Base-by-base conservation (phyloP, 352 stramenopile species). In the Phytopythium montanum region DNA sequence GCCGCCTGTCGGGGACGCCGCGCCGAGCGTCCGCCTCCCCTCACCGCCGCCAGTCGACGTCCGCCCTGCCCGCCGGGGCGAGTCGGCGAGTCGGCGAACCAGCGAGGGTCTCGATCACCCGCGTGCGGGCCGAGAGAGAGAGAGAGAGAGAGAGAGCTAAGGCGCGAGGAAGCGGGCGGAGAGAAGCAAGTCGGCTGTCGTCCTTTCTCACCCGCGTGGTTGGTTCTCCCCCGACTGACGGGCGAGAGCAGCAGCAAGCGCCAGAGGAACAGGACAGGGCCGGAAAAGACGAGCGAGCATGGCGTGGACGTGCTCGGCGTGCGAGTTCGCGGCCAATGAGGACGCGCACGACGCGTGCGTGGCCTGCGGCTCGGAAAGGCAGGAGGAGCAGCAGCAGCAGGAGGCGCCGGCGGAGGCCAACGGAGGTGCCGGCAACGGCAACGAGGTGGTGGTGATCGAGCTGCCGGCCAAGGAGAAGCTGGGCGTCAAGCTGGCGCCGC, bases 391-490 rank as follows among this genome's bases (percentile, higher is more conserved):
- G 33, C 49, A 65, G 45, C 19, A 65, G 34, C 56, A 18, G 31
- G 53, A n/a, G n/a, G n/a, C n/a, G n/a, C n/a, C 50, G 10, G 56
- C 66, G 38, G 13, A 38, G 18, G 2, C 36, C 18, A 53, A 54
- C 36, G 56, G 50, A 23, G 41, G 39, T 19, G 50, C 38, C 23
- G 42, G 55, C 7, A 52, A 31, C 18, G 60, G 36, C 26, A 36
- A 34, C n/a, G 51, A 56, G 18, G 80, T 91, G 3, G 69, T 94
- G 13, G 77, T 92, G 21, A 92, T 94, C 44, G 85, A 92, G 56
- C 64, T 94, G 31, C 85, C 82, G 12, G 73, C 85, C 25, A 94
- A 94, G 68, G 81, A 92, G 56, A 94, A 92, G 61, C 81, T 94
- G 29, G 85, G 82, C 42, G 85, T 94, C 41, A 92, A 92, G 68